These are phyloP conservation scores for Metarhizium brunneum DNA, from an alignment of 2,329 filamentous ascomycete species.

Conservation along the genomic window DNA sequence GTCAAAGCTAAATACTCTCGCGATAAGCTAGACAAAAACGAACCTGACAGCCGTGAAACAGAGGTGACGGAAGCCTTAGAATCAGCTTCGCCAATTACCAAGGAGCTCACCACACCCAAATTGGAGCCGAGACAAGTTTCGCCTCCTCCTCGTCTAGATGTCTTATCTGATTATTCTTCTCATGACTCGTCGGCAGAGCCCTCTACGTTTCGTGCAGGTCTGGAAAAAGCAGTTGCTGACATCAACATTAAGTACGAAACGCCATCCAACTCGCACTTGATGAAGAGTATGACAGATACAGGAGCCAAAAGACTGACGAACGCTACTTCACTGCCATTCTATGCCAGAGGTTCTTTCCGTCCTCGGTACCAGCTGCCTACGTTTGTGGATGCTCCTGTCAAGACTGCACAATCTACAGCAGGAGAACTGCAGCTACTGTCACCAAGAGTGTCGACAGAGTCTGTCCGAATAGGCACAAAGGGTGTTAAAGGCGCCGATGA, in stretches of 20 bases:
- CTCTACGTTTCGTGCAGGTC: slow-evolving; percentile 17
- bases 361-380: slow-evolving; percentile 10
- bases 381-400: slow-evolving; percentile 6
- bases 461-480: neutral
- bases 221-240: slow-evolving; percentile 21
- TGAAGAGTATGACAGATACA: neutral
- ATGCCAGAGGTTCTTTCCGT: slow-evolving; percentile 7
- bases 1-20: slow-evolving; percentile 18
- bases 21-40: slow-evolving; percentile 11
- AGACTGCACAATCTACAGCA: slow-evolving; percentile 4
- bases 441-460: slow-evolving; percentile 1
- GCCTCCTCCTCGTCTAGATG: slow-evolving; percentile 18
- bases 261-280: slow-evolving; percentile 4
- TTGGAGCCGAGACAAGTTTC: slow-evolving; percentile 1
- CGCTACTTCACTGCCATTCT: neutral
- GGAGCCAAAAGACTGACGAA: neutral
- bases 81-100: neutral
- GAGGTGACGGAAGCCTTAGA: neutral
- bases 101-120: neutral
- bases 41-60: neutral
- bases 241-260: slow-evolving; percentile 19
- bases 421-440: slow-evolving; percentile 8
- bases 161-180: slow-evolving; percentile 17
- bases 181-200: slow-evolving; percentile 9
- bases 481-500: neutral